Base-by-base conservation (phyloP, 1,139 yeast genomes). In the Taphrina populina region DNA sequence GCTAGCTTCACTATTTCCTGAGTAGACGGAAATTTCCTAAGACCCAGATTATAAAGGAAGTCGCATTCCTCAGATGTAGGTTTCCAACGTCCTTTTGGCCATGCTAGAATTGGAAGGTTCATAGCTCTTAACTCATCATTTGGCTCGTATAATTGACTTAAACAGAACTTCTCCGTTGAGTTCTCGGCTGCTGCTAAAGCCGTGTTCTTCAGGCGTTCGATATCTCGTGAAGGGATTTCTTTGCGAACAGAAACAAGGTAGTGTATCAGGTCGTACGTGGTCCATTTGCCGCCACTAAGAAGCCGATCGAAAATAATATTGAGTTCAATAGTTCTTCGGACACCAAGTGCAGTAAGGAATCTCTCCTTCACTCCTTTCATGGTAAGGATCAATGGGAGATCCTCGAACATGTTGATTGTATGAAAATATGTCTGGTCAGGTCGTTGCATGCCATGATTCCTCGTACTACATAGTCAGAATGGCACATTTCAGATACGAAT, bases 311-410 rank as follows among this genome's bases (percentile, higher is more conserved):
- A 62, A 7, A 73, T 74, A 57, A 69, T 66, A n/a, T 66, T 66
- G 66, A 72, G 68, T 54, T 72, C 74, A 10, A 72, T 70, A 1
- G 75, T 70, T 59, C 68, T 70, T 29, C 76, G 67, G 23, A 72
- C 63, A 0, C 74, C 74, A 3, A 72, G 55, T 10, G 62, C 63
- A 11, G 64, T 60, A 32, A 73, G 63, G 60, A 73, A 66, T 23
- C 59, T 59, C 26, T 63, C 61, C 13, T 69, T 64, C 2, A 67
- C 67, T 1, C 65, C 64, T 26, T 57, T 59, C 30, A 68, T 56
- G 7, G 62, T 59, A 3, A 63, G 59, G 1, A 69, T 66, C 3
- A 72, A 68, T 0, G 76, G 75, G 15, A 72, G 59, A 52, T 70
- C 64, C 0, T 75, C 74, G 58, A 73, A 72, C 49, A 72, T 62